Conservation (phyloP, 257 asterid genomes). For the Lycium ferocissimum region DNA sequence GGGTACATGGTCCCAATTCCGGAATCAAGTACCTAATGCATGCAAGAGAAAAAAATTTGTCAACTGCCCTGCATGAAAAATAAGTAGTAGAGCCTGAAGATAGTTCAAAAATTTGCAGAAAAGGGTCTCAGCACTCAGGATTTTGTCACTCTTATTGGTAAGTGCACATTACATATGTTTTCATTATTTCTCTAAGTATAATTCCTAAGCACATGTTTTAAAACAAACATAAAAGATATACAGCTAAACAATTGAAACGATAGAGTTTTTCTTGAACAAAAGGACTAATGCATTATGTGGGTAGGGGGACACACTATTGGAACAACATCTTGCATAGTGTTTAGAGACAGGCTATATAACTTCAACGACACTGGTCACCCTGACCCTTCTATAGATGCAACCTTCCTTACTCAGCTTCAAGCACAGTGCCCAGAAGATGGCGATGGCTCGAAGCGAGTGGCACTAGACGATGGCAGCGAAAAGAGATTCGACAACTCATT, state of each 20-base stretch:
- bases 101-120: constrained; percentile 57
- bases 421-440: constrained; percentile 69
- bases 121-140: constrained; percentile 75
- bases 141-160: constrained; percentile 90
- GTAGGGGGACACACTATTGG: constrained; percentile 92
- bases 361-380: constrained; percentile 40
- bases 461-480: constrained; percentile 71
- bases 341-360: constrained; percentile 68
- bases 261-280: too few species aligned
- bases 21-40: constrained; percentile 82
- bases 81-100: constrained; percentile 25
- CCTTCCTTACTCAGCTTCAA: constrained; percentile 66
- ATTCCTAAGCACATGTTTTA: too few species aligned
- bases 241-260: too few species aligned
- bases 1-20: constrained; percentile 86
- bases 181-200: too few species aligned
- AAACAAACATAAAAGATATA: too few species aligned
- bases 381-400: constrained; percentile 65
- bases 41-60: constrained; percentile 34
- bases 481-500: constrained; percentile 60
- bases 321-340: constrained; percentile 73
- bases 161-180: constrained; percentile 4
- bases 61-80: constrained; percentile 31
- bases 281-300: not conserved
- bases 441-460: constrained; percentile 55